phyloP scores from a whole-genome alignment of 1,139 yeast genomes.

The Blastobotrys apis region DNA sequence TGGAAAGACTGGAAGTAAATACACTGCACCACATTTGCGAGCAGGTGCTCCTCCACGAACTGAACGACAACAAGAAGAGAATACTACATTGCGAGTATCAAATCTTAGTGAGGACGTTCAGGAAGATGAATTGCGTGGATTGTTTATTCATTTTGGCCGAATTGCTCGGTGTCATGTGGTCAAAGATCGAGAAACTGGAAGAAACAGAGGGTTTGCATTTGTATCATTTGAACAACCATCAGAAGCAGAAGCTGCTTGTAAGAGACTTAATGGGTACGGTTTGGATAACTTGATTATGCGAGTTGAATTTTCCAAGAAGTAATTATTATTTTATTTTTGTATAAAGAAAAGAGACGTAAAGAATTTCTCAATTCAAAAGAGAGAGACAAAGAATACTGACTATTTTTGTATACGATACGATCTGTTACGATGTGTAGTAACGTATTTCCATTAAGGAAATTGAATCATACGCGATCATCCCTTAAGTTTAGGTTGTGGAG shows the following conservation, averaged over 20 bases:
- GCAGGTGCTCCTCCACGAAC: constrained; percentile 41
- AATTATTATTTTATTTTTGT: constrained; percentile 5
- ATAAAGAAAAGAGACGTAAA: not conserved
- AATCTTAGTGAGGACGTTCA: constrained; percentile 84
- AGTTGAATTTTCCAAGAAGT: constrained; percentile 37
- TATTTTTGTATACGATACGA: too few species aligned
- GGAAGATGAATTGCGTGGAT: constrained; percentile 73
- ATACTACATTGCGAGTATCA: constrained; percentile 83
- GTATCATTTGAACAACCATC: constrained; percentile 71
- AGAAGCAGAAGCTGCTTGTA: constrained; percentile 74
- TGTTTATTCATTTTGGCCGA: constrained; percentile 63
- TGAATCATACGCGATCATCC: too few species aligned
- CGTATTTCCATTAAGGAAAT: too few species aligned
- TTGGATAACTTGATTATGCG: constrained; percentile 81
- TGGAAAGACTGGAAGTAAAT: constrained; percentile 44
- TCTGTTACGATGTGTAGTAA: too few species aligned
- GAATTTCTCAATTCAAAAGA: not conserved
- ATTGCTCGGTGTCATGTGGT: constrained; percentile 80
- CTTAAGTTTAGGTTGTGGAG: too few species aligned
- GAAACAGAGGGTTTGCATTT: constrained; percentile 96
- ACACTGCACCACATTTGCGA: constrained; percentile 80
- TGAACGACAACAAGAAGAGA: constrained; percentile 46
- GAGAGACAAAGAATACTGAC: too few species aligned
- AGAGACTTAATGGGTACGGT: constrained; percentile 83
- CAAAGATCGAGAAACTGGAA: constrained; percentile 89